Percentiles rank a stretch among this genome's conserved stretches.
Conservation (phyloP, 2,329 filamentous ascomycete species). For the Botrytis tulipae region DNA sequence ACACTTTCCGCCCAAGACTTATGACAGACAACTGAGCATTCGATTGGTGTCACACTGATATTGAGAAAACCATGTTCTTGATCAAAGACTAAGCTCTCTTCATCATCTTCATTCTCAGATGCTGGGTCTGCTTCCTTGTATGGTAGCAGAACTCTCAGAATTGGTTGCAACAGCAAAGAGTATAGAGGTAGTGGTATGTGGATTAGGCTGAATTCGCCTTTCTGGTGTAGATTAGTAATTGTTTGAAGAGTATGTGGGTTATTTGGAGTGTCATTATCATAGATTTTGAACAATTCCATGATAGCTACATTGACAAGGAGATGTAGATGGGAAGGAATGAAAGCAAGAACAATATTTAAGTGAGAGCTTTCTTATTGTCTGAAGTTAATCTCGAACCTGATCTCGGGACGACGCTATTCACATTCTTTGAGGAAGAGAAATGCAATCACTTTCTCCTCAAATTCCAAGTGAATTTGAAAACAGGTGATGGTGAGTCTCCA, state of each 20-base stretch:
- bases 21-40: slow-evolving; percentile 90
- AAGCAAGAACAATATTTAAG: background rate
- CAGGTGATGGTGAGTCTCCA: background rate
- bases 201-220: slow-evolving; percentile 82
- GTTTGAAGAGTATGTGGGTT: background rate
- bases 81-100: slow-evolving; percentile 49
- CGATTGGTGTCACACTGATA: slow-evolving; percentile 85
- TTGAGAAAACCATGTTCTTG: slow-evolving; percentile 81
- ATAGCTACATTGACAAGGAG: background rate
- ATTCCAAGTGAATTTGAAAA: background rate
- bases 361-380: background rate
- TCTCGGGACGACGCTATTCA: background rate
- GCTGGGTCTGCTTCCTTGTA: slow-evolving; percentile 42
- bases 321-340: background rate
- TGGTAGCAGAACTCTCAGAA: slow-evolving; percentile 80
- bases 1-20: slow-evolving; percentile 69
- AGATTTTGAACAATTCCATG: slow-evolving; percentile 1
- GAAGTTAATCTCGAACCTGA: slow-evolving; percentile 9
- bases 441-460: background rate
- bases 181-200: slow-evolving; percentile 84
- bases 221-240: slow-evolving; percentile 52
- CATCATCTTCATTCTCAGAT: slow-evolving; percentile 38
- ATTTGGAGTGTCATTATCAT: background rate
- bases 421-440: background rate
- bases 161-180: slow-evolving; percentile 76